Conservation (phyloP, 2,329 filamentous ascomycete species). For the Penicillium sp. region DNA sequence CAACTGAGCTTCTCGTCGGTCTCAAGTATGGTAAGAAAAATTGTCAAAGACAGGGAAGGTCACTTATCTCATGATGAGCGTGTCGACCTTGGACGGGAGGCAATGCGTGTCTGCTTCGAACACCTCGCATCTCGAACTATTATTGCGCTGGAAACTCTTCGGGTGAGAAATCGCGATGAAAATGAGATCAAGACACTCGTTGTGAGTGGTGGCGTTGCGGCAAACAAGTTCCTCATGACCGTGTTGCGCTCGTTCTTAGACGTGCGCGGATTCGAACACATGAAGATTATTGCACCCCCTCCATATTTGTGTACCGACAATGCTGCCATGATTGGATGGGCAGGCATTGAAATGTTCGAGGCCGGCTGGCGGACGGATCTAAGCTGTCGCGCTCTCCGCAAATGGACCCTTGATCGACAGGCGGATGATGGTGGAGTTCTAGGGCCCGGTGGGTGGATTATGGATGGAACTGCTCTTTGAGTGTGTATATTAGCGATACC, state of each 20-base stretch:
- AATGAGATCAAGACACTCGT: constrained; percentile 63
- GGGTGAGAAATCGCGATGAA: constrained; percentile 12
- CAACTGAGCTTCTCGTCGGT: constrained; percentile 75
- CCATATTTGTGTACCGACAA: constrained; percentile 84
- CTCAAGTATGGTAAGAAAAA: constrained; percentile 62
- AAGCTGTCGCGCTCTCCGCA: constrained; percentile 59
- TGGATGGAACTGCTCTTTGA: constrained; percentile 33
- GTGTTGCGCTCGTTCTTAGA: constrained; percentile 64
- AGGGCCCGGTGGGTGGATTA: constrained; percentile 56
- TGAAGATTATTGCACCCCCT: constrained; percentile 73
- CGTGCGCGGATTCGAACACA: constrained; percentile 61
- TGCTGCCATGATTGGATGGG: constrained; percentile 96
- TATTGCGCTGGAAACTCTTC: constrained; percentile 59
- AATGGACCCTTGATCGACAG: constrained; percentile 71
- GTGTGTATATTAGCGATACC: constrained; percentile 18
- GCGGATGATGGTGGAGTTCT: constrained; percentile 66
- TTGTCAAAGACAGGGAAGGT: constrained; percentile 41
- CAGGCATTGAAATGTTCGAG: constrained; percentile 87
- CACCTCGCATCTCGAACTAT: constrained; percentile 76
- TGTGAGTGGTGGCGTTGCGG: constrained; percentile 85
- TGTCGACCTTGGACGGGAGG: constrained; percentile 65
- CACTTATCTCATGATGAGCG: constrained; percentile 60
- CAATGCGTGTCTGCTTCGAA: constrained; percentile 82
- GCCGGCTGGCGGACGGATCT: constrained; percentile 68
- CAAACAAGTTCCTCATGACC: constrained; percentile 74